Evolutionary conservation across 306 rosid genomes (phyloP).

Genomic region (Vigna trinervia): DNA sequence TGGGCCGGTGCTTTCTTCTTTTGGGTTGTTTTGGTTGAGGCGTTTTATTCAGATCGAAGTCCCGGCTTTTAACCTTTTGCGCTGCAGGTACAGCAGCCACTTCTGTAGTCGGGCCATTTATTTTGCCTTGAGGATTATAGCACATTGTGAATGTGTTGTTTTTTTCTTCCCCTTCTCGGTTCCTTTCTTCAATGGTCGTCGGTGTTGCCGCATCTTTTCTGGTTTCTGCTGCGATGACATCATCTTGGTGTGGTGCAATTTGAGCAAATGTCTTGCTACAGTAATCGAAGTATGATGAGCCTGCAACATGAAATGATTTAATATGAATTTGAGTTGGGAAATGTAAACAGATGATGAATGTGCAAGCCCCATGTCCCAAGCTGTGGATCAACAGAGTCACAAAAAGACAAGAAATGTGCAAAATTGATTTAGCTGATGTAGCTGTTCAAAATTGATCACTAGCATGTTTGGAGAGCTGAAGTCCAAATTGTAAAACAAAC

Average conservation of each 20-base stretch:
- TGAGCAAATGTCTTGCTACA: conserved; percentile 42
- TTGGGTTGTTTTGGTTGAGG: conserved; percentile 58
- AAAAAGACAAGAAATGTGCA: too few species aligned
- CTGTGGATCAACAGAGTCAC: too few species aligned
- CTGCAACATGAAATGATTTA: conserved; percentile 47
- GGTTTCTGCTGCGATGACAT: conserved; percentile 45
- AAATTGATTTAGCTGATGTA: too few species aligned
- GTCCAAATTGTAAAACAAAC: too few species aligned
- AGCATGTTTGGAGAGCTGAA: too few species aligned
- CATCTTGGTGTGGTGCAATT: conserved; percentile 59
- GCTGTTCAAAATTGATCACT: too few species aligned
- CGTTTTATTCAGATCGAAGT: conserved; percentile 55
- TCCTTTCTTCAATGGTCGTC: conserved; percentile 31
- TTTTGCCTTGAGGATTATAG: conserved; percentile 35
- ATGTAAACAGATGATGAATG: neutral
- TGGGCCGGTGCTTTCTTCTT: conserved; percentile 86
- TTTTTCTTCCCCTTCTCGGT: conserved; percentile 29
- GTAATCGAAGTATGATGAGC: conserved; percentile 37
- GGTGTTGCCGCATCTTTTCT: conserved; percentile 43
- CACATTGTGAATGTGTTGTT: conserved; percentile 33
- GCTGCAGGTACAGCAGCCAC: conserved; percentile 50
- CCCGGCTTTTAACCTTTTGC: conserved; percentile 46
- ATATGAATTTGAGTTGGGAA: conserved; percentile 32
- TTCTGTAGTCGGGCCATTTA: conserved; percentile 36
- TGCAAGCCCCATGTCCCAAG: neutral